Base-by-base conservation (phyloP, 495 filamentous ascomycete genomes). In the Durotheca rogersii region DNA sequence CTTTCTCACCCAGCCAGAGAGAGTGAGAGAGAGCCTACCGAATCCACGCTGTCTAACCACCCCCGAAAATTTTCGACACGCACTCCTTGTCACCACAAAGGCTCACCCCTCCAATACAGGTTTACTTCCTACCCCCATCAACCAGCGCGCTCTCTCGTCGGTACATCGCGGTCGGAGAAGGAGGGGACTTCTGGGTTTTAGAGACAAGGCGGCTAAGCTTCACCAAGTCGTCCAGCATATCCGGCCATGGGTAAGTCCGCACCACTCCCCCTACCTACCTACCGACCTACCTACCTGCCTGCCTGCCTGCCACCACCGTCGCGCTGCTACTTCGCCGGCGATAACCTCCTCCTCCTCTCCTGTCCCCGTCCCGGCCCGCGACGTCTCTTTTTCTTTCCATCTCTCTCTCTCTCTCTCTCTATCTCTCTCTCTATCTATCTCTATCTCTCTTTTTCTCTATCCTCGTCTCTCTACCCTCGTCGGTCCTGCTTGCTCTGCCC, bases 221-320 rank as follows among this genome's bases (percentile, higher is more conserved):
- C 48, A 60, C 51, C 53, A 59, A 60, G 62, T 64, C 51, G 50
- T 65, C 39, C 37, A 50, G 56, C 65, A 46, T 62, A 60, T 60
- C 63, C 51, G 55, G 53, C 56, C 64, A 76, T 74, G 72, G 72
- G 69, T 76, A 71, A 69, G 72, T 74, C 64, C 60, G 65, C 56
- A 58, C 57, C 61, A 41, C 54, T 47, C 44, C 48, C 45, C 4
- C 23, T 9, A 27, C 23, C 23, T 4, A 27, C n/a, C n/a, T n/a
- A n/a, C n/a, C n/a, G n/a, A n/a, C 17, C 16, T 17, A 38, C 44
- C 34, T 51, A 33, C 41, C 36, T 42, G 17, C 34, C 35, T 14
- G 16, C n/a, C n/a, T 7, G 38, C 16, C 44, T 39, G 37, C 47
- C 47, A 41, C 49, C 42, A 29, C 27, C 33, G 37, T 56, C 31